Base-by-base conservation (phyloP, 1,139 yeast species). In the Diutina mesorugosa region DNA sequence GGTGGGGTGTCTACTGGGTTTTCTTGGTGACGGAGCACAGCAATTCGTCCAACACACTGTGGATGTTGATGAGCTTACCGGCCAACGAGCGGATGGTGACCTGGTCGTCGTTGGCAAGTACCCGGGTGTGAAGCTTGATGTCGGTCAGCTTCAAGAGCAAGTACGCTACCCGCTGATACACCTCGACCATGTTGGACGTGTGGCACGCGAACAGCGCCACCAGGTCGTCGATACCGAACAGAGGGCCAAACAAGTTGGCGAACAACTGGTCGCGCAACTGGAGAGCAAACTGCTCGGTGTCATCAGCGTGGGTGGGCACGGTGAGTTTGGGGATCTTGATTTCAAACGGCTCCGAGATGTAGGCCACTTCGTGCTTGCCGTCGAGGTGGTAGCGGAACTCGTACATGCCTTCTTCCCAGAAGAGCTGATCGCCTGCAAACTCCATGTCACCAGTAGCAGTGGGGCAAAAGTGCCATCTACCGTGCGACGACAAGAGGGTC, bases 351-450 rank as follows among this genome's bases (percentile, higher is more conserved):
- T 76, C 78, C 0, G 93, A 83, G 55, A 84, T 77, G 58, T 79
- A 77, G 46, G 85, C 74, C 35, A 88, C 95, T 60, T 83, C 86
- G 66, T 89, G 96, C 59, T 84, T 80, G 32, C 83, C 84, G 56
- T 78, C 80, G 56, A 80, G 74, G 65, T 89, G 95, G 64, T 86
- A 87, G 67, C 96, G 77, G 64, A 88, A 78, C 68, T 88, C 95
- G 68, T 83, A 88, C 50, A 82, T 74, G 0, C 96, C 96, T 57
- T 79, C 81, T 62, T 84, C 86, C 83, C 87, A 86, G 63, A 78
- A 78, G 54, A 85, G 69, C 55, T 77, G 70, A 9, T 77, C 76
- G 9, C 77, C 76, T 10, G 72, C 69, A 63, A 88, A 88, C 7
- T 64, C 70, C 12, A 81, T 74, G n/a, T 68, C 62, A 0, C 95